Base-by-base conservation (phyloP, 495 filamentous ascomycete species). In the Amorphotheca resinae region DNA sequence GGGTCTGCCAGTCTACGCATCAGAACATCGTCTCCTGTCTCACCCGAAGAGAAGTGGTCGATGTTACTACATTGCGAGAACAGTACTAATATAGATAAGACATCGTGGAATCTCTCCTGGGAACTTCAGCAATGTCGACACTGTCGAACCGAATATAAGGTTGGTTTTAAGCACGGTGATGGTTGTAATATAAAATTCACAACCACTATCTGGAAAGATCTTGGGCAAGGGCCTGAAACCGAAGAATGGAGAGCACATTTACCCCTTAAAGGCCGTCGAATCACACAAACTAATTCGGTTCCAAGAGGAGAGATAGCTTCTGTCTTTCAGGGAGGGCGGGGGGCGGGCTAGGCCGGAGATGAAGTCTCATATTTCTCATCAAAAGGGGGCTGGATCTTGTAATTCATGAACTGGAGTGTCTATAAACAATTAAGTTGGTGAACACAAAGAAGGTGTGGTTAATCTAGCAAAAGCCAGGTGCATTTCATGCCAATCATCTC, bases 141-240 rank as follows among this genome's bases (percentile, higher is more conserved):
- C n/a, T 48, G 45, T 48, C 38, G 45, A 48, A 48, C 45, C 18
- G 31, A 48, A 42, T 48, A 48, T 37, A 48, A 12, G 38, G 16
- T 14, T 36, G 21, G 16, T 37, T 41, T 48, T 35, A 31, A 42
- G 45, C 32, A 48, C 38, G 17, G 34, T 33, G 16, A 25, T 30
- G 39, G 38, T 42, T 48, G 45, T 38, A 38, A 4, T 35, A 37
- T 48, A 28, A 37, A 42, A 42, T 30, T 42, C 22, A 38, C 38
- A 37, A 31, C 42, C 45, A 38, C 45, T 31, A 48, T 37, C 22
- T 48, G 38, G 45, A 48, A 48, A 40, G 39, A 48, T 35, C 45
- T 48, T 37, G 38, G 45, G 32, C 21, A 36, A 28, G 45, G 45
- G 30, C 45, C 45, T 18, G 45, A 48, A 48, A 15, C 38, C 1